A percentile compares a stretch with the other conserved stretches of the same genome.
phyloP scores from a whole-genome alignment of 441 rosid genomes.

The Erodium trifolium region DNA sequence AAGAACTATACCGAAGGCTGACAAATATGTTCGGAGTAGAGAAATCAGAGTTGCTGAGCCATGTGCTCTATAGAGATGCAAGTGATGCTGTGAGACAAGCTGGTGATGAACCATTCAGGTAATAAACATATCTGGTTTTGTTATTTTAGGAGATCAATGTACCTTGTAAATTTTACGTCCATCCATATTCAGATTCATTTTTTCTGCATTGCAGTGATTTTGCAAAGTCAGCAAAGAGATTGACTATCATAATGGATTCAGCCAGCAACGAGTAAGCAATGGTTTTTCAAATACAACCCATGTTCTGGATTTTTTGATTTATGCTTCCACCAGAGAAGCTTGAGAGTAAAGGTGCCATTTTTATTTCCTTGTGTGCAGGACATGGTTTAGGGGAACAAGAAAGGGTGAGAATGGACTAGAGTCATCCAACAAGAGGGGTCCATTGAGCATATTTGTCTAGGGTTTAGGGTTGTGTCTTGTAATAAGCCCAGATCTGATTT shows the following conservation, averaged over 20 bases:
- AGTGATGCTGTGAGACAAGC: conserved; percentile 49
- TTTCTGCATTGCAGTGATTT: conserved; percentile 42
- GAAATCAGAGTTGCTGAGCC: conserved; percentile 43
- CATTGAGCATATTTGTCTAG: conserved; percentile 24
- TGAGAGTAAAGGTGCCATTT: too few relatives aligned
- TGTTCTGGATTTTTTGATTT: too few relatives aligned
- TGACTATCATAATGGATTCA: conserved; percentile 57
- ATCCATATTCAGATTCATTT: not conserved
- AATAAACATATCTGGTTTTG: not conserved
- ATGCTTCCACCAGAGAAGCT: too few relatives aligned
- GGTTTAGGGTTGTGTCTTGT: too few relatives aligned
- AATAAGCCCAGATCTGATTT: conserved; percentile 19
- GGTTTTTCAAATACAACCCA: conserved; percentile 29
- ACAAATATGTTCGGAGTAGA: conserved; percentile 71
- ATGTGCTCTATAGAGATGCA: conserved; percentile 59
- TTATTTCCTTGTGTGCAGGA: conserved; percentile 31
- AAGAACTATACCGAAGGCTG: conserved; percentile 56
- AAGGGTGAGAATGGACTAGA: conserved; percentile 47
- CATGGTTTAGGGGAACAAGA: conserved; percentile 29
- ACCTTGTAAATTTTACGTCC: not conserved
- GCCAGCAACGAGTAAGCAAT: conserved; percentile 30
- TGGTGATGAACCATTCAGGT: conserved; percentile 92
- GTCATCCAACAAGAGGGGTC: conserved; percentile 58
- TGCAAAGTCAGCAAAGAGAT: conserved; percentile 49
- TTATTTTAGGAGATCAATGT: not conserved